Conservation (phyloP, 1,284 basidiomycete genomes). For the Hypsizygus ulmarius region DNA sequence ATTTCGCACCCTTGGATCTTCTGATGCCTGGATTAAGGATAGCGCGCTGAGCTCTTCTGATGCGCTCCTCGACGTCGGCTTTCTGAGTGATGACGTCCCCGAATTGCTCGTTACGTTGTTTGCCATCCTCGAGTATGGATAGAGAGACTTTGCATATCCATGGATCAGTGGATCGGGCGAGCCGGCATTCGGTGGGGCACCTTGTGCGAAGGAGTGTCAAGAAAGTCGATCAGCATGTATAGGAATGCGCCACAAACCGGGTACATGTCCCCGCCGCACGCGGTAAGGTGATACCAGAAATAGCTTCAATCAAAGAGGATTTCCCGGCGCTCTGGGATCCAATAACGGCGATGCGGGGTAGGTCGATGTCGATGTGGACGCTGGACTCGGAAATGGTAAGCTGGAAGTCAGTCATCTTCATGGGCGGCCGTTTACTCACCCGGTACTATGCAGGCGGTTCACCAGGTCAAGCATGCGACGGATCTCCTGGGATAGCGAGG, state of each 20-base stretch:
- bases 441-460: slow-evolving; percentile 25
- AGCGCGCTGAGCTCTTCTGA: slow-evolving; percentile 68
- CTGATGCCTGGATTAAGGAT: slow-evolving; percentile 59
- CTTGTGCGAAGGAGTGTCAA: slow-evolving; percentile 32
- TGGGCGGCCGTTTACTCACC: slow-evolving; percentile 13
- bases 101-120: slow-evolving; percentile 44
- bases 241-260: slow-evolving; percentile 38
- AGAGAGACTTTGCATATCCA: slow-evolving; percentile 67
- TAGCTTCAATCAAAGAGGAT: slow-evolving; percentile 71
- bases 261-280: slow-evolving; percentile 63
- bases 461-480: slow-evolving; percentile 26
- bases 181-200: slow-evolving; percentile 70
- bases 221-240: neutral
- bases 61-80: slow-evolving; percentile 56
- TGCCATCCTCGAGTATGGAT: slow-evolving; percentile 46
- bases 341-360: slow-evolving; percentile 68
- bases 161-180: slow-evolving; percentile 39
- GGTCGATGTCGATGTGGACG: slow-evolving; percentile 62
- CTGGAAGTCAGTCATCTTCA: neutral
- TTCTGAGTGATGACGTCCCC: slow-evolving; percentile 53
- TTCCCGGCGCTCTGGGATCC: slow-evolving; percentile 71
- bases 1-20: slow-evolving; percentile 20
- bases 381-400: slow-evolving; percentile 34
- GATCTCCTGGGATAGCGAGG: slow-evolving; percentile 18
- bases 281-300: slow-evolving; percentile 68